Conservation (phyloP, 768 basidiomycete species). For the Mycena galopus region DNA sequence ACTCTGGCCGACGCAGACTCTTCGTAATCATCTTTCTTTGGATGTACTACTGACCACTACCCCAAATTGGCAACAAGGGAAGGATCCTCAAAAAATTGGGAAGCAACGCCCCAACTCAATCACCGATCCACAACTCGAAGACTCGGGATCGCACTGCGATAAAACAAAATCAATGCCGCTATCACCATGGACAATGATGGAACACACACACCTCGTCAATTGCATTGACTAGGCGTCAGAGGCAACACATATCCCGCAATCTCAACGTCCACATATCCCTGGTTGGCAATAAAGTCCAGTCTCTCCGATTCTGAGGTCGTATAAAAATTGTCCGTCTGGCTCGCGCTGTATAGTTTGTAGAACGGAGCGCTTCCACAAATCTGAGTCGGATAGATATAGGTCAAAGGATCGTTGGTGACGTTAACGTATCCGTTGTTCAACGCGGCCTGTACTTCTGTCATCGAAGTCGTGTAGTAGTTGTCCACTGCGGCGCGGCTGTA, state of each 20-base stretch:
- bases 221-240: not conserved
- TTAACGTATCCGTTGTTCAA: not conserved
- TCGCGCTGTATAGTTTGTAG: not conserved
- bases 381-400: not conserved
- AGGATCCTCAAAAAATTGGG: too few species aligned
- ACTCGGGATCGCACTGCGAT: too few species aligned
- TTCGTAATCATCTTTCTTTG: too few species aligned
- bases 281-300: not conserved
- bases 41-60: too few species aligned
- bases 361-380: not conserved
- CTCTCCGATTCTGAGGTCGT: not conserved
- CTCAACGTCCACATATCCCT: not conserved
- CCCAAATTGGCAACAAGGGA: too few species aligned
- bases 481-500: conserved; percentile 21
- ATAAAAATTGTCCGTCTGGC: not conserved
- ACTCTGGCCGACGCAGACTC: too few species aligned
- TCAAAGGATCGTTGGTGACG: not conserved
- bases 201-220: not conserved
- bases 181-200: not conserved
- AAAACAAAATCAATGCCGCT: too few species aligned
- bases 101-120: too few species aligned
- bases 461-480: not conserved
- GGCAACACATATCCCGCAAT: not conserved
- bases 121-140: too few species aligned
- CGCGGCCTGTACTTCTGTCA: not conserved